Evolutionary conservation across 441 rosid species (phyloP), one percentile per base, ranked within the genome.

Genomic region (Breynia disticha): DNA sequence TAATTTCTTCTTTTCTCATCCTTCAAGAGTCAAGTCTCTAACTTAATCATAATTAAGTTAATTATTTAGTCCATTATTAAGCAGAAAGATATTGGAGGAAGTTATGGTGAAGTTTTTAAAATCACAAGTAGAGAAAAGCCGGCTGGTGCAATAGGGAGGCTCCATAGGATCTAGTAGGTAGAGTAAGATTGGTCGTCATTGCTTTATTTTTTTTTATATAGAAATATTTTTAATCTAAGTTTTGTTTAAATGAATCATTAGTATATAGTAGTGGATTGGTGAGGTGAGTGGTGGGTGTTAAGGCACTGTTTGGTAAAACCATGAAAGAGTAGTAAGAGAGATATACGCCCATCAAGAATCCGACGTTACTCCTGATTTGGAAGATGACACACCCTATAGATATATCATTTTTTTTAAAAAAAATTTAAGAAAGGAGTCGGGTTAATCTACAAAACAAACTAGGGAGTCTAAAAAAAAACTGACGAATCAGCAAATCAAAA

Each of bases 71-170:
- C 54, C 12, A 37, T 39, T 5, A 17, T 14, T 35, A 12, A 11
- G 43, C 19, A 37, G 39, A 16, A 39, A 48, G n/a, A 14, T 47
- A 39, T 9, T 39, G 9, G 9, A 39, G 44, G 2, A 39, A 39
- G 15, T 39, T 39, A 4, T 10, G 44, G 44, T 39, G 9, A 39
- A 39, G 12, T 14, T 39, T 9, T 39, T 39, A 10, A 39, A 39
- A 39, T 9, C 44, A 6, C 44, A 39, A 39, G 44, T 39, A 9
- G 44, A 39, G 44, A 39, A 77, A 72, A 69, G 82, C 82, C 82
- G 87, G 83, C 77, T 68, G 76, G 76, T 76, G 73, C 67, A 71
- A 79, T 71, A 64, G 71, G 72, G 69, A 16, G 19, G 12, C 13
- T 11, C 24, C 69, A 68, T 69, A 68, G 69, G 83, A 79, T 80